Evolutionary conservation across 805 yeast genomes (phyloP), one percentile per base, ranked within the genome.

Genomic region (Cephaloascus fragrans): DNA sequence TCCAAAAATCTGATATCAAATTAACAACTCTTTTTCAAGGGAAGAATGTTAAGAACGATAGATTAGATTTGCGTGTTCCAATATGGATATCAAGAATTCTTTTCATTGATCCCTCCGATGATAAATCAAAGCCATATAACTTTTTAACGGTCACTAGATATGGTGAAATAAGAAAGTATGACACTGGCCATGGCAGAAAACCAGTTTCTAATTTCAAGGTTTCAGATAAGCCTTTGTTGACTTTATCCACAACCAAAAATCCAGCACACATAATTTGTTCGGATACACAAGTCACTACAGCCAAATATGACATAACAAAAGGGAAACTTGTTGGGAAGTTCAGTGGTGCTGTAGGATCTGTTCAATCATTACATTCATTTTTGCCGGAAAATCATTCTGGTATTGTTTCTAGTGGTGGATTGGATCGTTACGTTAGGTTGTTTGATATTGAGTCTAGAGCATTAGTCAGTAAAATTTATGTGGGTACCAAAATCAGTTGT

Each of bases 351-450:
- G 80, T 79, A 18, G 89, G 94, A 41, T 80, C 88, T 1, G 77
- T 83, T 35, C 69, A 67, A 41, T 60, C 72, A 3, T 36, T 60
- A n/a, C 41, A 47, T 32, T 33, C 52, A n/a, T 50, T 45, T 37
- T 40, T 44, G 3, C 15, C 33, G n/a, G 35, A 26, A 36, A 41
- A 43, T 9, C 57, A 62, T 9, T 60, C 63, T 3, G 66, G 67
- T 8, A 52, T 81, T 20, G 51, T 89, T 5, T 78, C 79, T 2
- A 69, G 85, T 16, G 97, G 95, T 34, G 95, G 96, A 0, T 69
- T 89, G 18, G 98, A 93, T 53, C 71, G 96, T 50, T 90, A 87
- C 50, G 67, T 86, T 19, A 72, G 96, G 42, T 85, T 84, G 3
- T 90, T 74, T 57, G 82, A 87, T 43, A 53, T 77, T 3, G 61